phyloP scores from a whole-genome alignment of 345 rosid genomes.

The Mangifera indica region DNA sequence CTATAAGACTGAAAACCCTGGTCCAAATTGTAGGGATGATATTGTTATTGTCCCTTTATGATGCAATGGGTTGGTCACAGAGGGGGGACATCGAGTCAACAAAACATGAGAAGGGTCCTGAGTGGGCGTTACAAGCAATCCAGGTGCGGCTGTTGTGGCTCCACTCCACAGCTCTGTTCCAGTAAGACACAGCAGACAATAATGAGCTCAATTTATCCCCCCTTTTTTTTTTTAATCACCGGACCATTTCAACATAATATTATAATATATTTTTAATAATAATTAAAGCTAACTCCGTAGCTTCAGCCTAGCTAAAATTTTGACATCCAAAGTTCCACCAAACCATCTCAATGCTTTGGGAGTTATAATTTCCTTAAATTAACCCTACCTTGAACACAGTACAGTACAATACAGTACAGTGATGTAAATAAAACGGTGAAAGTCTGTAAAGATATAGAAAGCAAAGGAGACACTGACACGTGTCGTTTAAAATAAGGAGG shows the following conservation, averaged over 20 bases:
- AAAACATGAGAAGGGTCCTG: slow-evolving; percentile 7
- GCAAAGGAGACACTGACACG: too few relatives aligned
- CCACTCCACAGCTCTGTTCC: neutral
- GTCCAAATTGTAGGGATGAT: too few relatives aligned
- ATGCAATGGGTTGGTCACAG: neutral
- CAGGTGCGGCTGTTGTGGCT: slow-evolving; percentile 2
- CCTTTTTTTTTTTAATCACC: neutral
- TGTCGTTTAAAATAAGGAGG: too few relatives aligned
- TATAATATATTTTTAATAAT: too few relatives aligned
- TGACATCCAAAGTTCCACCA: too few relatives aligned
- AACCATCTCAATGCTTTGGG: neutral
- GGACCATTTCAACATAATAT: neutral
- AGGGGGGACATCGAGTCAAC: neutral
- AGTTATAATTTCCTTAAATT: neutral
- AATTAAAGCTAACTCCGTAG: too few relatives aligned
- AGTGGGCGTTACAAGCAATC: neutral
- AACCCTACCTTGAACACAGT: too few relatives aligned
- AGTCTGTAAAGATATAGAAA: too few relatives aligned
- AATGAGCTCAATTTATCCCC: neutral
- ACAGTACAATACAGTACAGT: too few relatives aligned
- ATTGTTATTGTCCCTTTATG: too few relatives aligned
- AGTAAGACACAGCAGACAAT: neutral
- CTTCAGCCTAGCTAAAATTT: neutral
- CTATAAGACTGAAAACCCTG: too few relatives aligned
- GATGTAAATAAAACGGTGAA: too few relatives aligned